Evolutionary conservation across 208 protist genomes (phyloP), one percentile per base, ranked within the genome.

Genomic region (Wallacemonas collosoma): DNA sequence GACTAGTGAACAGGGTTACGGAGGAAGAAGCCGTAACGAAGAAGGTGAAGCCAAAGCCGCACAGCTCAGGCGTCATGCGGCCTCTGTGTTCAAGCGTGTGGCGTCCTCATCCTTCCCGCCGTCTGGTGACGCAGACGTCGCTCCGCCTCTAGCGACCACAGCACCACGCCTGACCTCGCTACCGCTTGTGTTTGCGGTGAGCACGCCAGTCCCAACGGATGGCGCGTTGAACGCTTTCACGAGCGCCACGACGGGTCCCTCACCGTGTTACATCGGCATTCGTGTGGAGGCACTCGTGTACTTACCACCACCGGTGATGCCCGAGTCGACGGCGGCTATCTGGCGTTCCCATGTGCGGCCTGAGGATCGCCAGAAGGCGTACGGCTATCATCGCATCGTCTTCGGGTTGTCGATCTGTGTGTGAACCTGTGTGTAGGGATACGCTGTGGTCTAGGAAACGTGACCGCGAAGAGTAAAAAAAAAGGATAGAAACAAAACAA

Each of bases 251-350:
- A 51, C 7, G 4, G 60, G 60, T 5, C 60, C 60, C 7, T 47
- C 60, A 9, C 60, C 60, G 38, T 65, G 48, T 38, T 68, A 64
- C 45, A 14, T 68, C 15, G 66, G 53, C 53, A 38, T 71, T 45
- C 51, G 51, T 12, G 51, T 71, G 5, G 53, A 71, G 36, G 66
- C 51, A 8, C 38, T 71, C 9, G 40, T 57, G 35, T 61, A 58
- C 66, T 48, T 71, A 40, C 48, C 53, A 4, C 0, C 17, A 14
- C 48, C 51, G 5, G 26, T 38, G 38, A 5, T 65, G 43, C 41
- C 60, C 14, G 41, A 44, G 60, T 8, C 60, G 7, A 41, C n/a
- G 60, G 40, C 11, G 43, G 7, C n/a, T 3, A 41, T 51, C 11
- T 65, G 60, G 60, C 41, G 60, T 47, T 36, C 40, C 3, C 43